A percentile compares a stretch with the other conserved stretches of the same genome.
phyloP scores from a whole-genome alignment of 306 rosid species.

The Fragaria iinumae region DNA sequence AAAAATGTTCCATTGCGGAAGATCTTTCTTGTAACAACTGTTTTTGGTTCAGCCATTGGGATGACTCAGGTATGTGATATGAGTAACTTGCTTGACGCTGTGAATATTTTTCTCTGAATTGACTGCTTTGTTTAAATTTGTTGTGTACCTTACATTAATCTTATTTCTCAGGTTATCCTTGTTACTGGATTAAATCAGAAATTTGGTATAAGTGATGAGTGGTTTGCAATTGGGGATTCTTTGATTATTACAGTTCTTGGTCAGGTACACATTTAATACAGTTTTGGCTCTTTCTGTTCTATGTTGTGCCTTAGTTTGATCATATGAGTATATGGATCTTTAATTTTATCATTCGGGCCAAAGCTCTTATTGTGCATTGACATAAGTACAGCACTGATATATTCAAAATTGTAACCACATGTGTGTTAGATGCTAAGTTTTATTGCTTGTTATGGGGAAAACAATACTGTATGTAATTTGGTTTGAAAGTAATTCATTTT shows the following conservation, averaged over 20 bases:
- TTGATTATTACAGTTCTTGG: slow-evolving; percentile 88
- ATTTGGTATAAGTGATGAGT: slow-evolving; percentile 86
- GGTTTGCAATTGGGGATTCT: slow-evolving; percentile 99
- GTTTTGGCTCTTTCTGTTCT: background rate
- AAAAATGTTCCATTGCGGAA: slow-evolving; percentile 76
- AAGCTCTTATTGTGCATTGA: background rate
- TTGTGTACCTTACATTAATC: background rate
- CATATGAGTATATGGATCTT: background rate
- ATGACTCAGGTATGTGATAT: slow-evolving; percentile 79
- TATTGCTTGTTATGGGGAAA: slow-evolving; percentile 12
- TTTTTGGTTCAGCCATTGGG: slow-evolving; percentile 81
- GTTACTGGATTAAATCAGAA: slow-evolving; percentile 81
- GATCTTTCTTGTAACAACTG: slow-evolving; percentile 67
- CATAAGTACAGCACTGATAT: background rate
- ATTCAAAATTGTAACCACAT: background rate
- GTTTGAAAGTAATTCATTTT: slow-evolving; percentile 9
- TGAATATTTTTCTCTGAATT: slow-evolving; percentile 3
- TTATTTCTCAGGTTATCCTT: slow-evolving; percentile 62
- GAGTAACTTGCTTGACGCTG: background rate
- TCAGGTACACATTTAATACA: slow-evolving; percentile 53
- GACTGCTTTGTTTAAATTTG: slow-evolving; percentile 7
- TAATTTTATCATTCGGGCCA: background rate
- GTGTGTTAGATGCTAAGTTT: background rate
- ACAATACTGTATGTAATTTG: slow-evolving; percentile 27
- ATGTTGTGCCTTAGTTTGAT: slow-evolving; percentile 2